These are phyloP conservation scores for Castanea crenata DNA, from an alignment of 306 rosid genomes.

Conservation along the genomic window DNA sequence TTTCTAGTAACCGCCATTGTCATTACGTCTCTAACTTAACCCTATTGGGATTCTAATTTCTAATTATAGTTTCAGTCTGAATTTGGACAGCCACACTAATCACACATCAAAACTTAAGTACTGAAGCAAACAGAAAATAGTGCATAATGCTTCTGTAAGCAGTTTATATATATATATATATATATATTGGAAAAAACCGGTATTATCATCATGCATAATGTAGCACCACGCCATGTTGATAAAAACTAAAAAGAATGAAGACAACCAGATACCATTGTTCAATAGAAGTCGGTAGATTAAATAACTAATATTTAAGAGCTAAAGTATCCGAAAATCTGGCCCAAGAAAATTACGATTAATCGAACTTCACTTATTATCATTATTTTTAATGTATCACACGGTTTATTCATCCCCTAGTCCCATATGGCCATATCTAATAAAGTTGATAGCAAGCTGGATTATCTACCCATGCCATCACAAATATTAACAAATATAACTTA, in stretches of 20 bases:
- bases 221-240: not conserved
- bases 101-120: too few relatives aligned
- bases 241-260: not conserved
- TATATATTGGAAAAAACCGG: too few relatives aligned
- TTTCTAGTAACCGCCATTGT: too few relatives aligned
- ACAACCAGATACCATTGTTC: not conserved
- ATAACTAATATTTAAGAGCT: too few relatives aligned
- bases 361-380: not conserved
- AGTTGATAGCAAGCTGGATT: not conserved
- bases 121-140: not conserved
- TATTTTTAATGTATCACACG: not conserved
- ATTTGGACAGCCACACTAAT: conserved; percentile 15
- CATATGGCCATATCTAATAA: not conserved
- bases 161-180: not conserved
- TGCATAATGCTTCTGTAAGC: not conserved
- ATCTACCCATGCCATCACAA: not conserved
- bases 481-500: not conserved
- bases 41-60: too few relatives aligned
- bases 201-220: too few relatives aligned
- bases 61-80: not conserved
- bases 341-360: not conserved
- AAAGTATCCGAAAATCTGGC: not conserved
- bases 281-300: too few relatives aligned
- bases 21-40: too few relatives aligned
- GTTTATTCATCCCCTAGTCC: not conserved